Conservation (phyloP, 1,139 yeast species). For the Suhomyces yuchorum region DNA sequence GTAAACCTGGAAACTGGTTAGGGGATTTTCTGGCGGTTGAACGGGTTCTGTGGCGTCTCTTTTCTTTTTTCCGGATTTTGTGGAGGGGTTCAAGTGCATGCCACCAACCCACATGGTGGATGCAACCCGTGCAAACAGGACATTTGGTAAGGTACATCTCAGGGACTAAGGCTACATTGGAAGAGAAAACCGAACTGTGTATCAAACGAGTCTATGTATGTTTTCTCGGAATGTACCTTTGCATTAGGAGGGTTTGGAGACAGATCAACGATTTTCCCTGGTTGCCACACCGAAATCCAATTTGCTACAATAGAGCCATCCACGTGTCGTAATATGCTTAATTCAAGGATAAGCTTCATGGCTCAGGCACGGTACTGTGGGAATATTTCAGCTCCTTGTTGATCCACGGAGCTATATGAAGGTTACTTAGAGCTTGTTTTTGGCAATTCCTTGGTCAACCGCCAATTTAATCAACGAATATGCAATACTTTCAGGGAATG, state of each 20-base stretch:
- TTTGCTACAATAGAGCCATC: neutral
- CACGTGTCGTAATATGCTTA: neutral
- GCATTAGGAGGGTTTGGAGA: neutral
- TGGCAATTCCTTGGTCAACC: conserved; percentile 40
- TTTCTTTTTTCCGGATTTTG: neutral
- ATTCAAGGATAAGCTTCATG: neutral
- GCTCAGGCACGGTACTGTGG: neutral
- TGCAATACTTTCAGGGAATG: conserved; percentile 47
- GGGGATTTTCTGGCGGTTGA: neutral
- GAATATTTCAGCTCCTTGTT: neutral
- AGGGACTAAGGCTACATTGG: neutral
- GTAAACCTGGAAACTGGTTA: neutral
- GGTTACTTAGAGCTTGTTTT: conserved; percentile 1
- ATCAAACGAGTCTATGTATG: neutral
- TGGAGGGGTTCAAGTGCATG: neutral
- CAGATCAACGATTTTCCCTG: neutral
- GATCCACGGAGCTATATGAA: neutral
- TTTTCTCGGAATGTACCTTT: neutral
- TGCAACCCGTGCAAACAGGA: neutral
- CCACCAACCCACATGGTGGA: neutral
- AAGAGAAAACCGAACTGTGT: neutral
- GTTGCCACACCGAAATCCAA: neutral
- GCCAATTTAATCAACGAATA: conserved; percentile 43
- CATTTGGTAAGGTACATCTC: neutral
- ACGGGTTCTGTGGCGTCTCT: neutral